These are phyloP conservation scores for Sarcomyxa edulis DNA, from an alignment of 768 basidiomycete genomes.

Conservation along the genomic window DNA sequence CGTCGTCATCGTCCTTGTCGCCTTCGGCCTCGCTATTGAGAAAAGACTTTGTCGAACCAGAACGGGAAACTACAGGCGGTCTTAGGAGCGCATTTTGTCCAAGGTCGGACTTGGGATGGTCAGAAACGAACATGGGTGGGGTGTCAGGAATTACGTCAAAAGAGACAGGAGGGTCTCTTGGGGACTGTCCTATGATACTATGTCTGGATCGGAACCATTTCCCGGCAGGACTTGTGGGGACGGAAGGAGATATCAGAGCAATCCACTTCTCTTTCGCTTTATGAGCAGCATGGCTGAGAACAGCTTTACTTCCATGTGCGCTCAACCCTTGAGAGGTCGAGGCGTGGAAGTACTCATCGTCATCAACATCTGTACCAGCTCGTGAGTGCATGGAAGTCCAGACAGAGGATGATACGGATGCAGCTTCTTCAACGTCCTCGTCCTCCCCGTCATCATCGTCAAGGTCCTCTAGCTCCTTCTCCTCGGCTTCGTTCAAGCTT, in stretches of 20 bases:
- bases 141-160: no score
- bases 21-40: constrained; percentile 25
- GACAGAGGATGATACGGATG: constrained; percentile 49
- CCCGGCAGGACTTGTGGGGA: constrained; percentile 24
- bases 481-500: constrained; percentile 32
- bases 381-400: constrained; percentile 42
- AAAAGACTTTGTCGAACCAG: constrained; percentile 28
- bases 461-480: constrained; percentile 26
- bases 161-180: no score
- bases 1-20: constrained; percentile 33
- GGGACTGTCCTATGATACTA: no score
- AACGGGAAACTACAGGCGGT: constrained; percentile 23
- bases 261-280: constrained; percentile 56
- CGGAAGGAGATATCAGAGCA: constrained; percentile 33
- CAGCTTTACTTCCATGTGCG: constrained; percentile 31
- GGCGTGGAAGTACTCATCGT: constrained; percentile 33
- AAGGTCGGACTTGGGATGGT: no score
- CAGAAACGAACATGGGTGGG: no score
- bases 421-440: constrained; percentile 41
- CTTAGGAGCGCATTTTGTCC: no score
- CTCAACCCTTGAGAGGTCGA: constrained; percentile 21
- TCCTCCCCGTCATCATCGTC: constrained; percentile 33
- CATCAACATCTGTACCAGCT: constrained; percentile 28
- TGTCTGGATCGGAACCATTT: no score
- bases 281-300: constrained; percentile 36